A percentile compares a stretch with the other conserved stretches of the same genome.
Conservation (phyloP, 2,329 filamentous ascomycete species). For the Incumbomyces lentus region DNA sequence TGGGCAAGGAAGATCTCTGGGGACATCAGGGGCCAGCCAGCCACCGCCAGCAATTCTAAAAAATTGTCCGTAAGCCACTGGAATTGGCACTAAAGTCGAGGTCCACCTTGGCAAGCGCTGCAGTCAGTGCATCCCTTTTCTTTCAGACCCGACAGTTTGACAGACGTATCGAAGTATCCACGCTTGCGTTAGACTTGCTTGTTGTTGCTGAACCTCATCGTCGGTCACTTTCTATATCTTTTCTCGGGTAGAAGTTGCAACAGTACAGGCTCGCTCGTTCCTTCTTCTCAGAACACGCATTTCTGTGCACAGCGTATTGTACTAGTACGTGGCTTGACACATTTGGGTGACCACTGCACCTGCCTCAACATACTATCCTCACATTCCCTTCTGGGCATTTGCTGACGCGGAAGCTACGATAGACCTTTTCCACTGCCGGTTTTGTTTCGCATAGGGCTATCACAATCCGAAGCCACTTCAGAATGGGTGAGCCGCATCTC, state of each 20-base stretch:
- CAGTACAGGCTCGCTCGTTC: conserved; percentile 1
- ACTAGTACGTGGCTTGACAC: neutral
- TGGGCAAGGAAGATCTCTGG: neutral
- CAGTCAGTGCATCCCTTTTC: conserved; percentile 2
- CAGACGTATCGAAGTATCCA: neutral
- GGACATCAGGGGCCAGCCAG: neutral
- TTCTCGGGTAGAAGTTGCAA: neutral
- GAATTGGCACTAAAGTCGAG: neutral
- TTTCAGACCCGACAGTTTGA: conserved; percentile 3
- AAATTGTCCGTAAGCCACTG: neutral
- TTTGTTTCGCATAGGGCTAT: neutral
- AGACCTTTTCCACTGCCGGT: neutral
- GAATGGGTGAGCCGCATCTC: conserved; percentile 8
- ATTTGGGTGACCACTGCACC: neutral
- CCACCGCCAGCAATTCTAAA: conserved; percentile 1
- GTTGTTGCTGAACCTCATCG: neutral
- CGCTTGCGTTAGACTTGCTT: neutral
- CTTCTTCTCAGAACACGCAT: neutral
- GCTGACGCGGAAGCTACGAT: conserved; percentile 4
- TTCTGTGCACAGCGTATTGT: neutral
- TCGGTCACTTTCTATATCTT: neutral
- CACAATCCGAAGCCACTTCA: neutral
- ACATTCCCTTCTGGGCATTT: neutral
- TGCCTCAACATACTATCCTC: neutral
- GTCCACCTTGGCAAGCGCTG: neutral